Evolutionary conservation across 2,329 filamentous ascomycete genomes (phyloP), one percentile per base, ranked within the genome.

Genomic region (Sporothrix euskadiensis): DNA sequence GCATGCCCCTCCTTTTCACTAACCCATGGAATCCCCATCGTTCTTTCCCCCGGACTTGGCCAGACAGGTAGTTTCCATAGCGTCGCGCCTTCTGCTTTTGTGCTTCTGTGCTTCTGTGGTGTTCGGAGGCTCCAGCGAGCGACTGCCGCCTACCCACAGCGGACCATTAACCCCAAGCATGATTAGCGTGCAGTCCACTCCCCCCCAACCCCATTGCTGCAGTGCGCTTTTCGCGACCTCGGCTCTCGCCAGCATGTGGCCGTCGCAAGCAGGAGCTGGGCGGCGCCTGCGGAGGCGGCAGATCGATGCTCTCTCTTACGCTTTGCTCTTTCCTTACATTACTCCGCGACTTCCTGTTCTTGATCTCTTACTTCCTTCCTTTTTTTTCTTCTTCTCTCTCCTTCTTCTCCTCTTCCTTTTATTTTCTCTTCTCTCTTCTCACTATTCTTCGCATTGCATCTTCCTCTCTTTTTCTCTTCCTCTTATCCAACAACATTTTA

Each of bases 161-260:
- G 30, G 69, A 44, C 35, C 22, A 47, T 54, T 47, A 49, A 54
- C 73, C 74, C 54, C 35, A 71, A 71, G 26, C 7, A 26, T 68
- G 52, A 44, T 57, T 73, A 71, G 73, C 71, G 71, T 32, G 16
- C 44, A 52, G 57, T n/a, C 22, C n/a, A 35, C 22, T 16, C 39
- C 63, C 61, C 61, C 71, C 26, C 22, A 41, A 72, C 16, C 44
- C 41, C 56, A 54, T 35, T 54, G 30, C 12, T 19, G 35, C 41
- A 73, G 52, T 61, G 35, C 26, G 32, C 44, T 32, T 54, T 59
- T 69, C 61, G 72, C 71, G 75, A 77, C 76, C 76, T 77, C 76
- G 76, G 76, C 76, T 74, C 54, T 74, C 66, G 73, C 75, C 74
- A 76, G 74, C 76, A 77, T 76, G 76, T 77, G 76, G 71, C 73